Evolutionary conservation across 768 basidiomycete species (phyloP).

Genomic region (Termitomyces heimii): DNA sequence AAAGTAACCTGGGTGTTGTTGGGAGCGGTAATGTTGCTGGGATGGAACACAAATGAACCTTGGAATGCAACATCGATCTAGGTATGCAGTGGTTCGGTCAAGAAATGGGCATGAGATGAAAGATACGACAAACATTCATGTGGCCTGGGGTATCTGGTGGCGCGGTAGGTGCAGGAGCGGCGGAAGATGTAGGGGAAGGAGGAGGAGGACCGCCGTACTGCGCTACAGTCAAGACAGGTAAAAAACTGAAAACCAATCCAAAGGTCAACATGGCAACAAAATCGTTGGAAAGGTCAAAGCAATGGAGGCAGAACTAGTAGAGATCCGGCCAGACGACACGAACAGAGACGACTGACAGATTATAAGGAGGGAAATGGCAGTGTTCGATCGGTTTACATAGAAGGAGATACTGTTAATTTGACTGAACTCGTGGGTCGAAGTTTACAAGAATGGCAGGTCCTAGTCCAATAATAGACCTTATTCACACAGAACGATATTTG

Average conservation of each 20-base stretch:
- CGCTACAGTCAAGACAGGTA: slow-evolving; percentile 31
- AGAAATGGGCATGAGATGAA: neutral
- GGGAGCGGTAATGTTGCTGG: slow-evolving; percentile 38
- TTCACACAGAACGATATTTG: slow-evolving; percentile 5
- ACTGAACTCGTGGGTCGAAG: neutral
- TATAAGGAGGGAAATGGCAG: neutral
- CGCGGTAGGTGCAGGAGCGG: slow-evolving; percentile 30
- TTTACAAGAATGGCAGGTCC: neutral
- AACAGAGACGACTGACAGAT: neutral
- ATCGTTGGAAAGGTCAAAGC: neutral
- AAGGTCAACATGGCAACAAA: slow-evolving; percentile 20
- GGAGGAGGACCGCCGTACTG: slow-evolving; percentile 26
- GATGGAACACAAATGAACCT: slow-evolving; percentile 35
- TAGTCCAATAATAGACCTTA: neutral
- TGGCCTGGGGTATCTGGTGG: slow-evolving; percentile 29
- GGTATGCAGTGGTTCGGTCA: neutral
- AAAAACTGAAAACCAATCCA: slow-evolving; percentile 18
- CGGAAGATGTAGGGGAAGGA: slow-evolving; percentile 17
- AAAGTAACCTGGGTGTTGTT: slow-evolving; percentile 50
- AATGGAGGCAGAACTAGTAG: neutral
- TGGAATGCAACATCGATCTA: slow-evolving; percentile 40
- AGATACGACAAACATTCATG: slow-evolving; percentile 25
- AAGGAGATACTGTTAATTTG: neutral
- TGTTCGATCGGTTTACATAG: neutral
- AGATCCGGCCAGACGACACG: neutral